These are phyloP conservation scores for Carpinus fangiana DNA, from an alignment of 306 rosid species.

Conservation along the genomic window DNA sequence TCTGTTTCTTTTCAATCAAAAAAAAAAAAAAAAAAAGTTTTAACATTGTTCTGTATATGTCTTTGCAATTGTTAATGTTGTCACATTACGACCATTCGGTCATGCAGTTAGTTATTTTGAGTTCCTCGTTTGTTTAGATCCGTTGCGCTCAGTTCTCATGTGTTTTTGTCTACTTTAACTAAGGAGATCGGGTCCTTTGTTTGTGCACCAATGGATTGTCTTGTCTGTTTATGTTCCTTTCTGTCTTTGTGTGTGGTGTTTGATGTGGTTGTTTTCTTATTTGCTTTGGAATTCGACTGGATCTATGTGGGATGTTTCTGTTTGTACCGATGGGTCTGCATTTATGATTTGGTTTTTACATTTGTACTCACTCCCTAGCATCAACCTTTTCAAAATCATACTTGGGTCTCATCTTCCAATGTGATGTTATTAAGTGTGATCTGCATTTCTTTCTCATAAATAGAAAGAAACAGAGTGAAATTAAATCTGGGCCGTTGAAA, in stretches of 20 bases:
- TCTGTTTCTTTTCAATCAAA: not conserved
- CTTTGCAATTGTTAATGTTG: not conserved
- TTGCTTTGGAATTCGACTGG: not conserved
- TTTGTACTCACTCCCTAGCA: not conserved
- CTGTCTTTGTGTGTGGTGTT: not conserved
- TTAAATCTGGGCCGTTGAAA: too few relatives aligned
- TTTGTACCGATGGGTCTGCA: not conserved
- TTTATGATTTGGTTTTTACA: not conserved
- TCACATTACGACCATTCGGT: not conserved
- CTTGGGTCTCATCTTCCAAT: not conserved
- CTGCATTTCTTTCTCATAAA: too few relatives aligned
- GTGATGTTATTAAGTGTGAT: too few relatives aligned
- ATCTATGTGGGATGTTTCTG: not conserved
- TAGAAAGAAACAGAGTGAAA: too few relatives aligned
- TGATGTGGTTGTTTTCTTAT: not conserved
- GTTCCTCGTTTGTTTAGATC: not conserved
- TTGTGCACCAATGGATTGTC: not conserved
- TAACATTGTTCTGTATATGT: not conserved
- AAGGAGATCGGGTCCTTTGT: not conserved
- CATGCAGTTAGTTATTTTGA: not conserved
- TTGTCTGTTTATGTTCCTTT: not conserved
- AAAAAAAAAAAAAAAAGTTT: too few relatives aligned
- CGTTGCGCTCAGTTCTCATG: not conserved
- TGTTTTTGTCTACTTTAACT: not conserved
- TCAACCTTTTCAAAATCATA: not conserved